Evolutionary conservation across 208 protist genomes (phyloP), one percentile per base, ranked within the genome.

Genomic region (Wallacemonas sp.): DNA sequence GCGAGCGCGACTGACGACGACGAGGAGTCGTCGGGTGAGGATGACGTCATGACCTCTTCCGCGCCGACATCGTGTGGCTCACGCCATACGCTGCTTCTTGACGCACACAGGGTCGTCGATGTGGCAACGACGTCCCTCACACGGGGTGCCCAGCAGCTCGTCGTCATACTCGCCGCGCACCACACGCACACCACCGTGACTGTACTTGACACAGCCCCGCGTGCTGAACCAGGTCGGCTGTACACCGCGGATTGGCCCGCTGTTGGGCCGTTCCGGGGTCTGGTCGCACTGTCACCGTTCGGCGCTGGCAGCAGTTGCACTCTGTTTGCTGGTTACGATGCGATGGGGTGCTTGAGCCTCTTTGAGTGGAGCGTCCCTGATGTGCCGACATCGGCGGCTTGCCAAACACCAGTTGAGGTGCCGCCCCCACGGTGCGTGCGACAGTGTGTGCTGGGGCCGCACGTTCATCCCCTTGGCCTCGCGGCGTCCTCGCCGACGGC

Each of bases 361-460:
- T 58, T 43, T 1, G 52, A 58, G 14, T 58, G 52, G 52, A 5
- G 6, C 17, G 2, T 58, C 6, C 32, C 52, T 5, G 52, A 58
- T 3, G 4, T 19, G 17, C 30, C 27, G 12, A n/a, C 52, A 6
- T 58, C 30, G 52, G 12, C 30, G 5, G 30, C 5, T 33, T 4
- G 6, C 8, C n/a, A n/a, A n/a, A n/a, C n/a, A n/a, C 11, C 52
- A 58, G 16, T 4, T 6, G 30, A 5, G 24, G 6, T n/a, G 26
- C 26, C 23, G 19, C 26, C 26, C 4, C 52, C 52, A 30, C 26
- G 26, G 3, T 58, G 52, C 23, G 12, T 58, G 4, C 24, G 52
- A 16, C 30, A 58, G 52, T 58, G 52, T n/a, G 38, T 72, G 57
- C 32, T 72, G 46, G 67, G 67, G 2, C 46, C 55, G 16, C 57